Conservation (phyloP, 1,284 basidiomycete species). For the Sparassis latifolia region DNA sequence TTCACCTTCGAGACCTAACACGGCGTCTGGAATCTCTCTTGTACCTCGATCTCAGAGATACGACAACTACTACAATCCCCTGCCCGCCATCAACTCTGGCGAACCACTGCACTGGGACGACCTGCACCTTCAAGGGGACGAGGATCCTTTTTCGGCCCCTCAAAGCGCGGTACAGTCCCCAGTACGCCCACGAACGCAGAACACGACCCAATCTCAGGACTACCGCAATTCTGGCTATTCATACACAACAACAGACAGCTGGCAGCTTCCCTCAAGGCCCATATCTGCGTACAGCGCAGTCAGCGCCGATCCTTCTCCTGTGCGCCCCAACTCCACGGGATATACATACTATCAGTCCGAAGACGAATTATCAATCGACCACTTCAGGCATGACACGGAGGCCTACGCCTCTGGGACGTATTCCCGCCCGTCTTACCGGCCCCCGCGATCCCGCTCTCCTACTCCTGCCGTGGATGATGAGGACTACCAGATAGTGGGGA, state of each 20-base stretch:
- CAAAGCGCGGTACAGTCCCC: constrained; percentile 3
- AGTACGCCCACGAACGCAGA: background rate
- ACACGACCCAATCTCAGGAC: constrained; percentile 5
- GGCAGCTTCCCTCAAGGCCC: constrained; percentile 15
- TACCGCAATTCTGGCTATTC: constrained; percentile 8
- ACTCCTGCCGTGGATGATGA: constrained; percentile 68
- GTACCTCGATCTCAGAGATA: constrained; percentile 10
- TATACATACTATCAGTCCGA: constrained; percentile 12
- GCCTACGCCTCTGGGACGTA: constrained; percentile 58
- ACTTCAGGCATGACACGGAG: constrained; percentile 46
- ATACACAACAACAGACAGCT: constrained; percentile 9
- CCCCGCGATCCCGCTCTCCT: constrained; percentile 62
- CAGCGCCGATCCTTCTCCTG: background rate
- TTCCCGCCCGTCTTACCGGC: constrained; percentile 39
- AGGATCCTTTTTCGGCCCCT: constrained; percentile 26
- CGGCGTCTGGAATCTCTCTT: constrained; percentile 15
- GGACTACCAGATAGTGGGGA: constrained; percentile 51
- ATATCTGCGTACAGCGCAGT: constrained; percentile 17
- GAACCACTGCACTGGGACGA: constrained; percentile 26
- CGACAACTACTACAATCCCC: constrained; percentile 3
- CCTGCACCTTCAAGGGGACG: constrained; percentile 8
- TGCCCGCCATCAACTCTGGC: constrained; percentile 26
- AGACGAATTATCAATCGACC: constrained; percentile 20
- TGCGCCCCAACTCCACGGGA: constrained; percentile 8
- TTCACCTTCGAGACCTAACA: constrained; percentile 16